Evolutionary conservation across 768 basidiomycete species (phyloP), one percentile per base, ranked within the genome.

Genomic region (Kwoniella bestiolae): DNA sequence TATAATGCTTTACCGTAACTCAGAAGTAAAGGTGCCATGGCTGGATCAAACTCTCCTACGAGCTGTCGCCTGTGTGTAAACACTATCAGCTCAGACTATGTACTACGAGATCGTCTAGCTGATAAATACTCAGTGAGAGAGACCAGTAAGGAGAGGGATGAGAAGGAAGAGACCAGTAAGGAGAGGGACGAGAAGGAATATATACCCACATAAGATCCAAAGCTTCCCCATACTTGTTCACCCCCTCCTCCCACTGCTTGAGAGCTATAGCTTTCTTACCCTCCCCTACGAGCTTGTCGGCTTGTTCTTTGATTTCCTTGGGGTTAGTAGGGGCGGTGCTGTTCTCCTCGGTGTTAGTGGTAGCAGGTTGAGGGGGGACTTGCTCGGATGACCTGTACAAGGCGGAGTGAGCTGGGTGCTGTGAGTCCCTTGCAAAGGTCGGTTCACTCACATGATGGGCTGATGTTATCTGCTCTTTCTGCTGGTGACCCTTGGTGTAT

Each of bases 1-100:
- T 96, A 85, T 45, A 98, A 82, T 3, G 96, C 93, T 80, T 90
- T 93, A 14, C 96, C 96, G 76, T 98, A 99, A 3, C 86, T 85
- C 64, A 95, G 89, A 66, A 97, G 91, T 23, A 95, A 79, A 74
- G 97, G 92, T 7, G 93, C 95, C 58, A 86, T 88, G 75, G 91
- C 88, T 0, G 90, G 89, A 25, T 90, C 87, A 74, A 92, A 85
- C 53, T 98, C 94, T 38, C 88, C 91, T 65, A 88, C 83, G 5
- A 80, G 50, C 45, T 65, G 63, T 44, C 76, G 68, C 73, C 79
- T 80, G 56, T 31, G 21, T 3, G 25, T 31, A 38, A 8, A 1
- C 12, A 16, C 8, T 12, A 47, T 35, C 25, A 50, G 45, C n/a
- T n/a, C n/a, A n/a, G n/a, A n/a, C n/a, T n/a, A n/a, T n/a, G n/a